phyloP scores from a whole-genome alignment of 495 filamentous ascomycete species.

The Hapsidospora chrysogenum region DNA sequence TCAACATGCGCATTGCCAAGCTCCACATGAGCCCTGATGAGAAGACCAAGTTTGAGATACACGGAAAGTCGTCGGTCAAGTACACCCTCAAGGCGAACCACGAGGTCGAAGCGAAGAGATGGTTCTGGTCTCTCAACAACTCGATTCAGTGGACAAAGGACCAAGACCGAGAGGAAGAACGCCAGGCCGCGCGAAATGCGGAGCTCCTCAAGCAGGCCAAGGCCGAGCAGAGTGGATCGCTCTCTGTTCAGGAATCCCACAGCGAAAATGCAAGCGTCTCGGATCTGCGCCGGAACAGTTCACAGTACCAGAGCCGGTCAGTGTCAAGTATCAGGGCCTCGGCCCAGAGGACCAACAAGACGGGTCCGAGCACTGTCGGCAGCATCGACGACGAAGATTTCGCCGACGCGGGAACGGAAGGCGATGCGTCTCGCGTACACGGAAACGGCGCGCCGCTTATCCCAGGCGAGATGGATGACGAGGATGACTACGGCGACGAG shows the following conservation, averaged over 20 bases:
- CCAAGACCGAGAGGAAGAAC: slow-evolving; percentile 80
- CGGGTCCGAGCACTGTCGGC: slow-evolving; percentile 18
- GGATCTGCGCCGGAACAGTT: slow-evolving; percentile 25
- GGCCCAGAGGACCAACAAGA: slow-evolving; percentile 11
- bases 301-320: slow-evolving; percentile 21
- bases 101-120: slow-evolving; percentile 78
- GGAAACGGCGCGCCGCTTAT: not conserved
- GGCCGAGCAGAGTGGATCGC: slow-evolving; percentile 14
- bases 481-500: slow-evolving; percentile 70
- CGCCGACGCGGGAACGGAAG: slow-evolving; percentile 2
- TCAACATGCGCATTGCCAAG: slow-evolving; percentile 94
- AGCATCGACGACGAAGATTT: slow-evolving; percentile 23
- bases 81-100: slow-evolving; percentile 96
- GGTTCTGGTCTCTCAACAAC: slow-evolving; percentile 98
- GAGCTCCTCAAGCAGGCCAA: slow-evolving; percentile 60
- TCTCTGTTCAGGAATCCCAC: slow-evolving; percentile 22
- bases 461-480: slow-evolving; percentile 45
- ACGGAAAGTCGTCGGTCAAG: slow-evolving; percentile 96
- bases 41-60: slow-evolving; percentile 92
- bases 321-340: slow-evolving; percentile 13
- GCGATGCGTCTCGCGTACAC: not conserved
- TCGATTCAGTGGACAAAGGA: slow-evolving; percentile 97
- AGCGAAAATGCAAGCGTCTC: slow-evolving; percentile 33
- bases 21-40: slow-evolving; percentile 92
- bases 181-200: slow-evolving; percentile 49